Base-by-base conservation (phyloP, 1,284 basidiomycete genomes). In the Fomitopsis schrenkii region DNA sequence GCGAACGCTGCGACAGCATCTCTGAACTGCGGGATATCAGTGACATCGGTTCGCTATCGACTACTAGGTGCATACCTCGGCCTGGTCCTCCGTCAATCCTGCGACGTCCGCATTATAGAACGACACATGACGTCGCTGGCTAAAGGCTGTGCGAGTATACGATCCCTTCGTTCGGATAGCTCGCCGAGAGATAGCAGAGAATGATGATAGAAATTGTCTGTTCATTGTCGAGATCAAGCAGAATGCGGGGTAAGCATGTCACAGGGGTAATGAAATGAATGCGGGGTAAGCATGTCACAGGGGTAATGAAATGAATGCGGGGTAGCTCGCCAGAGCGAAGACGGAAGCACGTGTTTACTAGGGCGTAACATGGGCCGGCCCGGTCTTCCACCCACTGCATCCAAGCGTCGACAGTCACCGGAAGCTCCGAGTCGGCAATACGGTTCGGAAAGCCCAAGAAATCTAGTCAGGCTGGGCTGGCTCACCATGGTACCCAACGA, bases 61-160 rank as follows among this genome's bases (percentile, higher is more conserved):
- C 38, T 3, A 50, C 10, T n/a, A 36, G 28, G 17, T 42, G 41
- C n/a, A 22, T 67, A 93, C 94, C 81, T 95, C 94, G 46, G 82
- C 80, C 72, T 96, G 93, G 52, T 94, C 92, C 35, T 91, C 87
- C 2, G 84, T 90, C 45, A 97, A 79, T n/a, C 93, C 93, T 1
- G 93, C 90, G 35, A 95, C 75, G 60, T 90, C 83, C 3, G 79
- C 68, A 67, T 92, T 93, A 71, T 95, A 95, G 61, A 83, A 85
- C 0, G 88, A 88, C 22, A 79, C 80, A 65, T 77, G 67, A 42
- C 82, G 68, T 22, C 68, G 71, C 45, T 68, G 66, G 14, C 52
- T 33, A 12, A 38, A 5, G 19, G 40, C 38, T 15, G 12, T 30
- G 40, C 4, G 46, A 58, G 36, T 22, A 33, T 26, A 40, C 15